Conservation (phyloP, 176 grass and related monocot genomes). For the Lolium rigidum region DNA sequence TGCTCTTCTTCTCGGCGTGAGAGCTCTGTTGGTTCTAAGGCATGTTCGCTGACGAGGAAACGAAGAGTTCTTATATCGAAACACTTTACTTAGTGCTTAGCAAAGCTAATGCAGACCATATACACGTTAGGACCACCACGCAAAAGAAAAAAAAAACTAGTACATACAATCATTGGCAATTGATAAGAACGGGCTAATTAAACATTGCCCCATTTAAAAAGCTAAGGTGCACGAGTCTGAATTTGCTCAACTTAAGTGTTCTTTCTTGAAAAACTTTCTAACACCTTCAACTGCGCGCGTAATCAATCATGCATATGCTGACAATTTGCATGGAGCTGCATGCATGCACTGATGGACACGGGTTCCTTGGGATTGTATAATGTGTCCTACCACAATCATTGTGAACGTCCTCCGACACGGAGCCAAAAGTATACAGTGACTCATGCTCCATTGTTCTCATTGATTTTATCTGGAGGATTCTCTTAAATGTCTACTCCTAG, state of each 20-base stretch:
- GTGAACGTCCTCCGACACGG: slow-evolving; percentile 43
- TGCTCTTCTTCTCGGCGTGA: not conserved
- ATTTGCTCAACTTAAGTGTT: not conserved
- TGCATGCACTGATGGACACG: slow-evolving; percentile 24
- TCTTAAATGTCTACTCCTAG: slow-evolving; percentile 37
- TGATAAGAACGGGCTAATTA: slow-evolving; percentile 21
- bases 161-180: slow-evolving; percentile 26
- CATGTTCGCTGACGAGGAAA: slow-evolving; percentile 50
- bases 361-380: not conserved
- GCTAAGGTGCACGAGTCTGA: slow-evolving; percentile 22
- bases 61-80: slow-evolving; percentile 31
- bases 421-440: slow-evolving; percentile 57
- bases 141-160: slow-evolving; percentile 27
- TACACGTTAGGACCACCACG: slow-evolving; percentile 21
- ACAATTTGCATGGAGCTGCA: not conserved
- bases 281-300: not conserved
- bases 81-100: slow-evolving; percentile 28
- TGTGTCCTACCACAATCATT: slow-evolving; percentile 32
- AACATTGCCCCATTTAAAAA: not conserved
- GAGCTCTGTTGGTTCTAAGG: not conserved
- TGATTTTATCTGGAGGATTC: slow-evolving; percentile 25
- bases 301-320: not conserved
- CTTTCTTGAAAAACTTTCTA: not conserved
- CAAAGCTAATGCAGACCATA: slow-evolving; percentile 15
- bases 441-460: slow-evolving; percentile 39